These are phyloP conservation scores for Neurospora sp. DNA, from an alignment of 495 filamentous ascomycete genomes.

Conservation along the genomic window DNA sequence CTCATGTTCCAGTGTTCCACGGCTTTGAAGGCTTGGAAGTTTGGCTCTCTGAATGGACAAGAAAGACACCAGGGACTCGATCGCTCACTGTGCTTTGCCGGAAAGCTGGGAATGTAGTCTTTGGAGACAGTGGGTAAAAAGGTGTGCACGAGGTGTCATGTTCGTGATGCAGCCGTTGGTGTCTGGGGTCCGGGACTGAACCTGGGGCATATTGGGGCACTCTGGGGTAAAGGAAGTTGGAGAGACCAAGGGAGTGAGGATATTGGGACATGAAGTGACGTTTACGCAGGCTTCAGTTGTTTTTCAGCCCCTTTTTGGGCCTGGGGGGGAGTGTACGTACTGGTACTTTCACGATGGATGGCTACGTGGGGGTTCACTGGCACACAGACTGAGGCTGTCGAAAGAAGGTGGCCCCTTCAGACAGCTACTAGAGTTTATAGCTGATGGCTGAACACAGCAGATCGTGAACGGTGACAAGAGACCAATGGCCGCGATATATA, in stretches of 20 bases:
- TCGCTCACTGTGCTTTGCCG: too few species aligned
- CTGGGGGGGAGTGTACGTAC: background rate
- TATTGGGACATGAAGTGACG: too few species aligned
- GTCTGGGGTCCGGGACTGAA: background rate
- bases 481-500: too few species aligned
- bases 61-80: too few species aligned
- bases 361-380: too few species aligned
- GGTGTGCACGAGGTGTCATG: background rate
- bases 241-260: too few species aligned
- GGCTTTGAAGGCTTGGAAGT: background rate
- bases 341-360: background rate
- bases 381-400: too few species aligned
- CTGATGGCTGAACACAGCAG: background rate
- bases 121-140: background rate
- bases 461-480: background rate
- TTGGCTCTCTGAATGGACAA: background rate
- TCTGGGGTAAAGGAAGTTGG: background rate
- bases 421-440: too few species aligned
- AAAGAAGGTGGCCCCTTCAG: too few species aligned
- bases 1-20: background rate
- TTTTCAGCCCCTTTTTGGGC: background rate
- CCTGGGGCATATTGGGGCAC: background rate
- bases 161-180: background rate
- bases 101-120: too few species aligned
- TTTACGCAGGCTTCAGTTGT: too few species aligned